Evolutionary conservation across 78 protist genomes (phyloP).

Genomic region (Dictyostelium purpureum): DNA sequence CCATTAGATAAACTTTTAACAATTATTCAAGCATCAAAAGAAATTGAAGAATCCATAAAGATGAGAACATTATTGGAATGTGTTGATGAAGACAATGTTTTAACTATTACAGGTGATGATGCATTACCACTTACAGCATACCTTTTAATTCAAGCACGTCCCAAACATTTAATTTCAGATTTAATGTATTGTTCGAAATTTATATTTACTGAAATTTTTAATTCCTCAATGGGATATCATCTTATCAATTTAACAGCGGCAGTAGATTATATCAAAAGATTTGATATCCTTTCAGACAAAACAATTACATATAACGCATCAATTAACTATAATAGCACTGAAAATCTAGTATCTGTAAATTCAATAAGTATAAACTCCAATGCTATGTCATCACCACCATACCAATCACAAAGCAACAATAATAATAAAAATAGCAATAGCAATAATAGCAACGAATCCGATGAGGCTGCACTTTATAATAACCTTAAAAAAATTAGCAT

Average conservation of each 20-base stretch:
- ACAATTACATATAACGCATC: neutral
- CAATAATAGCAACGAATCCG: neutral
- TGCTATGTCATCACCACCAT: neutral
- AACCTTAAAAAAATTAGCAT: neutral
- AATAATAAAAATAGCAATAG: neutral
- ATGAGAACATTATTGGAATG: constrained; percentile 12
- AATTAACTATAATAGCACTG: neutral
- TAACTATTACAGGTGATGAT: constrained; percentile 66
- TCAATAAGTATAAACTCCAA: neutral
- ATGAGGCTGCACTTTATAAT: neutral
- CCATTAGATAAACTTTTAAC: constrained; percentile 60
- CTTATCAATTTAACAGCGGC: constrained; percentile 55
- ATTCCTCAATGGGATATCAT: constrained; percentile 44
- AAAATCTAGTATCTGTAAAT: neutral
- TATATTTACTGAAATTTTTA: constrained; percentile 27
- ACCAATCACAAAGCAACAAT: neutral
- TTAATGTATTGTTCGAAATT: constrained; percentile 34
- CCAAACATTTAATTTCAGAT: constrained; percentile 36
- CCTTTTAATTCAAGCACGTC: constrained; percentile 48
- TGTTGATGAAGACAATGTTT: neutral
- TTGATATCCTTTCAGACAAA: neutral
- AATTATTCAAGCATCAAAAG: constrained; percentile 30
- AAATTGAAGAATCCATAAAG: constrained; percentile 61
- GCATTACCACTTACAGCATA: constrained; percentile 50
- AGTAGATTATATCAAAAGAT: constrained; percentile 33